These are phyloP conservation scores for Harrya chromipes DNA, from an alignment of 768 basidiomycete genomes.

Conservation along the genomic window DNA sequence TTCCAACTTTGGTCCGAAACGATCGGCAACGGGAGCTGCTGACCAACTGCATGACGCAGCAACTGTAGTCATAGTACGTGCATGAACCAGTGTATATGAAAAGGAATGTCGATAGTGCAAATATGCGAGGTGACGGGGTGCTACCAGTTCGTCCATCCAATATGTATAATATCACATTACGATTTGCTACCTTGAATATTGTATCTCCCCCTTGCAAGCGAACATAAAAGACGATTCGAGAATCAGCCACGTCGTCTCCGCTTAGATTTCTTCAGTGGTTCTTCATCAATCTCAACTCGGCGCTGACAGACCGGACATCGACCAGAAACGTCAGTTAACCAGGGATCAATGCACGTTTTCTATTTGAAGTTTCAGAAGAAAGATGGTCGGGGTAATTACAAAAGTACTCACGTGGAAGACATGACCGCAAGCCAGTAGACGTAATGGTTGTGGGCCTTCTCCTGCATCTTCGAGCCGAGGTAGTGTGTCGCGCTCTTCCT, in stretches of 20 bases:
- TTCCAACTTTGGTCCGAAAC: too few species aligned
- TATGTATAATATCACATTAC: slow-evolving; percentile 32
- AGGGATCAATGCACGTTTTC: slow-evolving; percentile 90
- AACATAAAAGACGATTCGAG: slow-evolving; percentile 5
- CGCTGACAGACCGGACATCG: slow-evolving; percentile 87
- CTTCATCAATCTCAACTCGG: slow-evolving; percentile 53
- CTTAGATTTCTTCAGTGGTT: slow-evolving; percentile 33
- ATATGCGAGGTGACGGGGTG: slow-evolving; percentile 12
- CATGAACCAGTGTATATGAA: slow-evolving; percentile 14
- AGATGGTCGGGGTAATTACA: background rate
- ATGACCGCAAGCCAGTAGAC: slow-evolving; percentile 78
- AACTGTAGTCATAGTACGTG: too few species aligned
- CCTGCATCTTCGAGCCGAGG: slow-evolving; percentile 68
- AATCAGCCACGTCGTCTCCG: slow-evolving; percentile 22
- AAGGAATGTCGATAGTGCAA: slow-evolving; percentile 25
- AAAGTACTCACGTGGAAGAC: slow-evolving; percentile 75
- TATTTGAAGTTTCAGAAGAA: slow-evolving; percentile 26
- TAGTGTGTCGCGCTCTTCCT: slow-evolving; percentile 40
- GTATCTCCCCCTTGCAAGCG: slow-evolving; percentile 16
- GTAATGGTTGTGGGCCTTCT: slow-evolving; percentile 71
- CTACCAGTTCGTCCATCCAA: slow-evolving; percentile 29
- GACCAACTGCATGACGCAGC: background rate
- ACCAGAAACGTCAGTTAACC: slow-evolving; percentile 81
- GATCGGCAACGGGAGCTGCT: too few species aligned
- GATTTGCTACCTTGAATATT: slow-evolving; percentile 26